Percentiles rank a stretch among this genome's conserved stretches.
These are phyloP conservation scores for Aspergillus luchuensis DNA, from an alignment of 2,329 filamentous ascomycete genomes.

Conservation along the genomic window DNA sequence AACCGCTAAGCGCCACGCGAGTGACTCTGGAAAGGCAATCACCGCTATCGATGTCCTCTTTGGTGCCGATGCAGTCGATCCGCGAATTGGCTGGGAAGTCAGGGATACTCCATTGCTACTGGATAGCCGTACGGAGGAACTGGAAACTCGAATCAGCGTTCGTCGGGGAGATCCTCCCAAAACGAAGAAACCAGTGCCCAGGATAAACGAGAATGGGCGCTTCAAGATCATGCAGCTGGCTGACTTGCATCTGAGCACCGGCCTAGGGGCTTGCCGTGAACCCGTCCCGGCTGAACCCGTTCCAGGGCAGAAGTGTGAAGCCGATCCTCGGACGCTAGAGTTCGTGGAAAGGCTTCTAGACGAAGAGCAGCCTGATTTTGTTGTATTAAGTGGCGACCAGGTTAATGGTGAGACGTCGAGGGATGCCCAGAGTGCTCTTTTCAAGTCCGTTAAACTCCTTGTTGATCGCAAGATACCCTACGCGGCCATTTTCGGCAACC, in stretches of 20 bases:
- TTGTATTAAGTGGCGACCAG: slow-evolving; percentile 90
- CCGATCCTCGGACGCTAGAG: slow-evolving; percentile 86
- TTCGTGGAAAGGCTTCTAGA: slow-evolving; percentile 83
- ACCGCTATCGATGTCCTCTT: slow-evolving; percentile 86
- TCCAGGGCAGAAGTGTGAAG: slow-evolving; percentile 75
- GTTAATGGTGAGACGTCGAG: slow-evolving; percentile 91
- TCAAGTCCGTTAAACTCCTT: slow-evolving; percentile 85
- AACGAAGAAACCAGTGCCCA: slow-evolving; percentile 68
- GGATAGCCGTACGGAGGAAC: slow-evolving; percentile 60
- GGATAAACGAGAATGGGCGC: slow-evolving; percentile 82
- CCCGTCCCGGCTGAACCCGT: slow-evolving; percentile 73
- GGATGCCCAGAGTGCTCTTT: slow-evolving; percentile 89
- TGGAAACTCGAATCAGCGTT: slow-evolving; percentile 75
- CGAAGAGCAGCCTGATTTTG: slow-evolving; percentile 89
- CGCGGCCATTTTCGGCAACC: slow-evolving; percentile 93
- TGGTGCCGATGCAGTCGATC: slow-evolving; percentile 88
- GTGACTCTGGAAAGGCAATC: slow-evolving; percentile 72
- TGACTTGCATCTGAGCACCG: slow-evolving; percentile 93
- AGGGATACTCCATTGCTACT: slow-evolving; percentile 73
- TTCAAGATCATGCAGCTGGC: slow-evolving; percentile 98
- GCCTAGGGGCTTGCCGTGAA: slow-evolving; percentile 81
- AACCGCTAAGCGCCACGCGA: slow-evolving; percentile 69
- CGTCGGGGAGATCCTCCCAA: slow-evolving; percentile 69
- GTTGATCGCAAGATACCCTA: slow-evolving; percentile 88
- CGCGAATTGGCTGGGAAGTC: slow-evolving; percentile 80